These are phyloP conservation scores for Ceratobasidium sp. DNA, from an alignment of 1,284 basidiomycete genomes.

Conservation along the genomic window DNA sequence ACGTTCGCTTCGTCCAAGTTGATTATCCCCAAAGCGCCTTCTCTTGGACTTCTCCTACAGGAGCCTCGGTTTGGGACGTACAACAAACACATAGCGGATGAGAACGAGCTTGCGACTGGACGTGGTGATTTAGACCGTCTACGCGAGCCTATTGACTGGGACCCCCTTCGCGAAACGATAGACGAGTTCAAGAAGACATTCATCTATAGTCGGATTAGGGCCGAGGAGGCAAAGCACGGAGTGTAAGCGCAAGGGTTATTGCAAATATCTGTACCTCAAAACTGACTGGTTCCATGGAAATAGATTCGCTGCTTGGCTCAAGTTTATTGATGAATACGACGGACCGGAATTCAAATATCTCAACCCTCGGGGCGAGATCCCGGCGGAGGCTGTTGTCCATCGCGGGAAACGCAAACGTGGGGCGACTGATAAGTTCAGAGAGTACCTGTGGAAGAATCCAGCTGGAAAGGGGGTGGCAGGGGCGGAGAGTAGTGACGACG, in stretches of 20 bases:
- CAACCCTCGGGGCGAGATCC: slow-evolving; percentile 74
- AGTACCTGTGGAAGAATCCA: slow-evolving; percentile 47
- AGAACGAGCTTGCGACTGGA: slow-evolving; percentile 50
- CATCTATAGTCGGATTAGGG: slow-evolving; percentile 85
- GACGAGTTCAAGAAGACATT: slow-evolving; percentile 80
- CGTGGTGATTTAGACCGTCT: slow-evolving; percentile 58
- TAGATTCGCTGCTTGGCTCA: slow-evolving; percentile 80
- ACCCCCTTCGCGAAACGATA: slow-evolving; percentile 66
- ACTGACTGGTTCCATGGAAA: background rate
- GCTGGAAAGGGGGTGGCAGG: slow-evolving; percentile 53
- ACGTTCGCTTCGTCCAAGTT: slow-evolving; percentile 74
- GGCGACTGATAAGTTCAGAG: slow-evolving; percentile 70
- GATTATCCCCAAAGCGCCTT: slow-evolving; percentile 95
- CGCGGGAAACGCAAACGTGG: slow-evolving; percentile 64
- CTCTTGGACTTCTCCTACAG: slow-evolving; percentile 93
- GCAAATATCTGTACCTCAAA: slow-evolving; percentile 33
- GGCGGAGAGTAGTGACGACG: slow-evolving; percentile 63
- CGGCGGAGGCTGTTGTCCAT: slow-evolving; percentile 63
- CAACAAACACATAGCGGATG: slow-evolving; percentile 43
- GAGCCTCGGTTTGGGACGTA: slow-evolving; percentile 50
- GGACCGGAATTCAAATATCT: slow-evolving; percentile 74
- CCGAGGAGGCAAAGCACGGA: slow-evolving; percentile 79
- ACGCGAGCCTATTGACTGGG: slow-evolving; percentile 72
- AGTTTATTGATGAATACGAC: slow-evolving; percentile 68
- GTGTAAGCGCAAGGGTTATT: slow-evolving; percentile 63